Evolutionary conservation across 495 filamentous ascomycete genomes (phyloP).

Genomic region (Penicillium lividum): DNA sequence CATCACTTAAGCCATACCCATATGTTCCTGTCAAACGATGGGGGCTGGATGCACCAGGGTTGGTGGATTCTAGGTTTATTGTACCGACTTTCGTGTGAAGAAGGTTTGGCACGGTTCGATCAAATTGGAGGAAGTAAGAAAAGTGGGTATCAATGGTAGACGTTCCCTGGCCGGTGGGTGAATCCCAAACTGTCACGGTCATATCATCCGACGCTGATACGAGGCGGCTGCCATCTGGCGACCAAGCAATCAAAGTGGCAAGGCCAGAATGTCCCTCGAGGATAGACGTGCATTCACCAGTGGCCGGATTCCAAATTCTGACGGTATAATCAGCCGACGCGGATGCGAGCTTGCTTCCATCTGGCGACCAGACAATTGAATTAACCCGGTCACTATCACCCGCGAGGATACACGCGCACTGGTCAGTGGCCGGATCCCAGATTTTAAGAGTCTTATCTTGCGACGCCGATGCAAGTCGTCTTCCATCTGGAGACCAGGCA

Average conservation of each 20-base stretch:
- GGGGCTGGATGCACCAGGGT: too few relatives aligned
- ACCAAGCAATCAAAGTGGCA: not conserved
- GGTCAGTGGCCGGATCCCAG: slow-evolving; percentile 1
- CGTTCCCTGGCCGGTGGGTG: too few relatives aligned
- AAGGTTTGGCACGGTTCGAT: too few relatives aligned
- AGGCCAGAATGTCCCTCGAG: not conserved
- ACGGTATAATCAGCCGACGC: not conserved
- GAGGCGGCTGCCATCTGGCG: slow-evolving; percentile 9
- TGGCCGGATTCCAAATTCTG: not conserved
- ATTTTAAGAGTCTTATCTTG: slow-evolving; percentile 1
- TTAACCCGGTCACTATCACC: not conserved
- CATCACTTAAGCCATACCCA: slow-evolving; percentile 15
- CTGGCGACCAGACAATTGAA: slow-evolving; percentile 4
- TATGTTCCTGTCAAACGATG: too few relatives aligned
- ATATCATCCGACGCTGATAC: slow-evolving; percentile 10
- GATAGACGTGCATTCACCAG: not conserved
- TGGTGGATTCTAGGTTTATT: too few relatives aligned
- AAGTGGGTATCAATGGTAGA: too few relatives aligned
- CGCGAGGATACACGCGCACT: not conserved
- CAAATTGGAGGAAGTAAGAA: too few relatives aligned
- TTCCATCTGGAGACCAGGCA: slow-evolving; percentile 4
- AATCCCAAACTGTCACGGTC: slow-evolving; percentile 9
- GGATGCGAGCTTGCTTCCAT: slow-evolving; percentile 1
- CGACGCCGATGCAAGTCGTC: slow-evolving; percentile 1
- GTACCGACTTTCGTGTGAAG: too few relatives aligned